Evolutionary conservation across 768 basidiomycete genomes (phyloP), one percentile per base, ranked within the genome.

Genomic region (Collybia mongolica): DNA sequence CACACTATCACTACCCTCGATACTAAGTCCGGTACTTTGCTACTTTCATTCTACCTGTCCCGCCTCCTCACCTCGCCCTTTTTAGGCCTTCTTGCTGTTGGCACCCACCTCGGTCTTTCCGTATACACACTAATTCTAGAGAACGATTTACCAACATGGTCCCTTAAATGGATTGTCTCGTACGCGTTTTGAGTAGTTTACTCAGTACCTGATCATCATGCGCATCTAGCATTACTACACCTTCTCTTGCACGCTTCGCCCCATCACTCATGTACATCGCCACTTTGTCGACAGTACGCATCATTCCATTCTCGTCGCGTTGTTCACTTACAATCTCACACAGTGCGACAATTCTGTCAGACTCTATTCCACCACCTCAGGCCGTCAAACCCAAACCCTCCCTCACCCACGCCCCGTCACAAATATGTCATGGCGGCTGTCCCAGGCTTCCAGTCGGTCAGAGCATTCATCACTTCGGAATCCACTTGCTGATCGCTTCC

Each of bases 91-190:
- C 80, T 93, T 54, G 86, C 84, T 18, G 79, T 92, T 29, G 89
- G 87, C 12, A 84, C 74, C 39, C 63, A 73, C 28, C 68, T 65
- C 38, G 76, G 78, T 35, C 70, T 93, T 12, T 84, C 87, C 1
- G 81, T 92, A 0, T 89, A 90, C 58, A 88, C 88, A 2, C 70
- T 92, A 23, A 82, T 86, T 48, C 74, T 90, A 24, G 88, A 92
- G 56, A 86, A 90, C 59, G 88, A 91, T 64, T 77, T 93, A 15
- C 88, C 84, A 14, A 88, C 84, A 0, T 93, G 91, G 91, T 84
- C 83, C 12, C 74, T 74, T 63, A 91, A 91, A 69, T 93, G 91
- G 91, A 74, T 74, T 17, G 67, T 73, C 46, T 59, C 71, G 90
- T 91, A 73, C 45, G 77, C 61, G 18, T 39, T 22, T 39, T 22